Percentiles rank a stretch among this genome's conserved stretches.
phyloP scores from a whole-genome alignment of 805 yeast species.

The Candida krabiensis region DNA sequence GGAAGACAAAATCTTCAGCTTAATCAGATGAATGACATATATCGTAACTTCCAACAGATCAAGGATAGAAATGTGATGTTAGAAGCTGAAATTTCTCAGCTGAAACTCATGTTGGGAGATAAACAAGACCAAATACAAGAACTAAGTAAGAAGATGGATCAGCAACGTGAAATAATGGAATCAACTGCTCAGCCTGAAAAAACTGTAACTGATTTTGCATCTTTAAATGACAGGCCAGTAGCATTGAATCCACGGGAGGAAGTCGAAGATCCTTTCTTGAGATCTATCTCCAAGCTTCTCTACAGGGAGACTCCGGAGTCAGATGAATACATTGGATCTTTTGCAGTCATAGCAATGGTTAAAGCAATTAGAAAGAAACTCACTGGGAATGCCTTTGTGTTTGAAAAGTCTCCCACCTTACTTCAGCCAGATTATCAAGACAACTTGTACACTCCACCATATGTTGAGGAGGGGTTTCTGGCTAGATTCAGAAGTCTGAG shows the following conservation, averaged over 20 bases:
- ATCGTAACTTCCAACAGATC: not conserved
- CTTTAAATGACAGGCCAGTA: too few species aligned
- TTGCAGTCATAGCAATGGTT: constrained; percentile 25
- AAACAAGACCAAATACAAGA: not conserved
- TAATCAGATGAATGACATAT: not conserved
- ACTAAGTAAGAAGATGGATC: too few species aligned
- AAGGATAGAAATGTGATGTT: constrained; percentile 4
- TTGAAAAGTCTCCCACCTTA: constrained; percentile 12
- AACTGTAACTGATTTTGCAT: too few species aligned
- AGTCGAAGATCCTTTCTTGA: constrained; percentile 3
- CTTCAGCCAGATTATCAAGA: constrained; percentile 14
- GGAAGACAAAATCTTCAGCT: constrained; percentile 2
- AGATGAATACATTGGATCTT: constrained; percentile 24
- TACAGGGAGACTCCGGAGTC: constrained; percentile 13
- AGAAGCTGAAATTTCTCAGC: not conserved
- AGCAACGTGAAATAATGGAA: too few species aligned
- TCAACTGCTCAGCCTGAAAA: too few species aligned
- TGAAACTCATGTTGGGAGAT: not conserved
- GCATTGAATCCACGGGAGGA: too few species aligned
- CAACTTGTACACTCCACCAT: constrained; percentile 11
- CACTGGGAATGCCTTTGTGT: constrained; percentile 10
- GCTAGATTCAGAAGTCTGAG: constrained; percentile 17
- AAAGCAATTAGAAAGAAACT: constrained; percentile 20
- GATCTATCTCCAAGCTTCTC: constrained; percentile 16
- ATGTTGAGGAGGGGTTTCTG: constrained; percentile 15